Evolutionary conservation across 192 early-diverging fungal species (phyloP).

Genomic region (Coemansia sp.): DNA sequence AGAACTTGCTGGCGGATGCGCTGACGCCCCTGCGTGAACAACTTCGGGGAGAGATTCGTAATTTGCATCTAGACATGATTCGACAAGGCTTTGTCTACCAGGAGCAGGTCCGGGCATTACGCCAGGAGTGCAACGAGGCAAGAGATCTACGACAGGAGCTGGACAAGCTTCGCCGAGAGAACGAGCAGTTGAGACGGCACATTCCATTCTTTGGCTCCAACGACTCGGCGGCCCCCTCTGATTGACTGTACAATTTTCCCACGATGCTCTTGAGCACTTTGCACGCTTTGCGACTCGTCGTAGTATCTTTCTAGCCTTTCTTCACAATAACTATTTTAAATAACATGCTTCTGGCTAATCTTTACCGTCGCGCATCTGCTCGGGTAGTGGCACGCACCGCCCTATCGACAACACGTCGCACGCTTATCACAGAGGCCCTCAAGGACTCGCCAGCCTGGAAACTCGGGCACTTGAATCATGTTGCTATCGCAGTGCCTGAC

Average conservation of each 20-base stretch:
- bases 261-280: neutral
- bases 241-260: neutral
- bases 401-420: conserved; percentile 10
- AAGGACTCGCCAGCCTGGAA: conserved; percentile 60
- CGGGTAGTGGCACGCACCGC: neutral
- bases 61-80: conserved; percentile 52
- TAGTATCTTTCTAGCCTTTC: too few relatives aligned
- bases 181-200: conserved; percentile 45
- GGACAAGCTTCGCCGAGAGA: conserved; percentile 43
- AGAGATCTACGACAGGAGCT: conserved; percentile 38
- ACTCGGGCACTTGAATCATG: conserved; percentile 78
- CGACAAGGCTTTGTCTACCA: conserved; percentile 48
- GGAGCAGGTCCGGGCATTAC: conserved; percentile 40
- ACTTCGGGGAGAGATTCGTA: conserved; percentile 47
- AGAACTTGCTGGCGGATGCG: conserved; percentile 42
- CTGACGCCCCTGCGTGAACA: conserved; percentile 48
- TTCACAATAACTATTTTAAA: too few relatives aligned
- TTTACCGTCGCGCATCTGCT: neutral
- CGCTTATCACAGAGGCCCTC: conserved; percentile 18
- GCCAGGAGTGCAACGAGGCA: conserved; percentile 35
- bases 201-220: conserved; percentile 30
- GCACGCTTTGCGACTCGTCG: neutral
- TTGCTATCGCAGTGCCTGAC: conserved; percentile 80
- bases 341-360: neutral
- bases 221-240: neutral